Evolutionary conservation across 2,329 filamentous ascomycete species (phyloP), one percentile per base, ranked within the genome.

Genomic region (Nemania diffusa): DNA sequence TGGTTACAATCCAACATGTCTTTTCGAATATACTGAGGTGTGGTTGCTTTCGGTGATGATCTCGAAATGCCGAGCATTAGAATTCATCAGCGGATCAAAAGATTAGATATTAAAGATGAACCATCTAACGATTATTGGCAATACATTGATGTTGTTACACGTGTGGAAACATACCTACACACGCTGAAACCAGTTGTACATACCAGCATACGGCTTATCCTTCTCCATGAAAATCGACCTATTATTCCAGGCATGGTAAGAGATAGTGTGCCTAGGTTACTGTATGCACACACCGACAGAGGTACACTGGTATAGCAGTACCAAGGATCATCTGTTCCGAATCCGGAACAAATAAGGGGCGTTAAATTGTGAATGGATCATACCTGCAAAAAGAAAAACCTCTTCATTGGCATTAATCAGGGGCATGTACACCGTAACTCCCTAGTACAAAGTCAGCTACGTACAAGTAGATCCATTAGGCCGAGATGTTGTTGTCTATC

Each of bases 311-410:
- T 58, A 66, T 34, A 48, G 20, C 17, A 53, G 57, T 65, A 50
- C 48, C 34, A 56, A 40, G 46, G 53, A 17, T 24, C 20, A 22
- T 51, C 15, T 32, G 24, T 37, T 68, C 57, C 57, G 27, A 62
- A 65, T 62, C 11, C 42, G 52, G 62, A 48, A 58, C 22, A 11
- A 32, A 58, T 58, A 65, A 22, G 52, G 52, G 52, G n/a, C 44
- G 48, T 53, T 60, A 64, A 61, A 64, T 57, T 67, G 26, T 55
- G 29, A 64, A 40, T 52, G 34, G 55, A 13, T 22, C 34, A 46
- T 20, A 20, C 32, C 46, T 67, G 50, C 48, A 26, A 57, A 64
- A 46, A 53, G 29, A 56, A 64, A 64, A 32, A 8, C 11, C n/a
- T 44, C 29, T 42, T 20, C 8, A 48, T 40, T 57, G 37, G 52